Evolutionary conservation across 352 stramenopile genomes (phyloP).

Genomic region (Pythium utonaiense): DNA sequence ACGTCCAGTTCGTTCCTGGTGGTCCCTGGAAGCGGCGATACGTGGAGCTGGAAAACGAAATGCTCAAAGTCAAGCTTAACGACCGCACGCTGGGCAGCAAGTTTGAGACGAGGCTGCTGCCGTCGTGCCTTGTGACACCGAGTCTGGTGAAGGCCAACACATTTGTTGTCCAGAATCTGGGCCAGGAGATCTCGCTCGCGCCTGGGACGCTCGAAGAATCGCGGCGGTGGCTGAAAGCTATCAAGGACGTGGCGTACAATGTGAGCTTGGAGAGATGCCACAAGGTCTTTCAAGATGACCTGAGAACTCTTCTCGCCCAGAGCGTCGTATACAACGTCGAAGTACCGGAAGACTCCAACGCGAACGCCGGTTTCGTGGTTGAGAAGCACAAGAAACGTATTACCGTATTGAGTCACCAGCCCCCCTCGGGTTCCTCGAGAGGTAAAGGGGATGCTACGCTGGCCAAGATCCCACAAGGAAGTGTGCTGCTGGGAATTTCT

Average conservation of each 20-base stretch:
- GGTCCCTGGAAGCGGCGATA: conserved; percentile 52
- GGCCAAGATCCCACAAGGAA: conserved; percentile 41
- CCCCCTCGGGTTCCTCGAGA: not conserved
- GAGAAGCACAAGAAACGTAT: conserved; percentile 61
- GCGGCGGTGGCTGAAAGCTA: conserved; percentile 44
- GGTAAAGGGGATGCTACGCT: not conserved
- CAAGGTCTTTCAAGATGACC: conserved; percentile 52
- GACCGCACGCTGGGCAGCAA: conserved; percentile 50
- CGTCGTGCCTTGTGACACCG: conserved; percentile 37
- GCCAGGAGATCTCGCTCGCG: conserved; percentile 44
- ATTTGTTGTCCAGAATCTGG: conserved; percentile 47
- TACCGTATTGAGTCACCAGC: conserved; percentile 52
- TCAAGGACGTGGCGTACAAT: conserved; percentile 26
- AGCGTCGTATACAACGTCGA: conserved; percentile 54
- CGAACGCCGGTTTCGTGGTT: conserved; percentile 37
- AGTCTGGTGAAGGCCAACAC: conserved; percentile 53
- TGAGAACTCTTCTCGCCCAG: conserved; percentile 34
- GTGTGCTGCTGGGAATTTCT: conserved; percentile 48
- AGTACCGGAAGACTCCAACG: conserved; percentile 17
- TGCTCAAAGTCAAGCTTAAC: conserved; percentile 61
- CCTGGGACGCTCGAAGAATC: conserved; percentile 33
- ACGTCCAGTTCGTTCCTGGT: conserved; percentile 46
- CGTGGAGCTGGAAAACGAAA: conserved; percentile 61
- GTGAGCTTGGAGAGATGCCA: conserved; percentile 32
- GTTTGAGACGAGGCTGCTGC: conserved; percentile 50